Percentiles rank a stretch among this genome's conserved stretches.
These are phyloP conservation scores for Colletotrichum cereale DNA, from an alignment of 2,329 filamentous ascomycete genomes.

Conservation along the genomic window DNA sequence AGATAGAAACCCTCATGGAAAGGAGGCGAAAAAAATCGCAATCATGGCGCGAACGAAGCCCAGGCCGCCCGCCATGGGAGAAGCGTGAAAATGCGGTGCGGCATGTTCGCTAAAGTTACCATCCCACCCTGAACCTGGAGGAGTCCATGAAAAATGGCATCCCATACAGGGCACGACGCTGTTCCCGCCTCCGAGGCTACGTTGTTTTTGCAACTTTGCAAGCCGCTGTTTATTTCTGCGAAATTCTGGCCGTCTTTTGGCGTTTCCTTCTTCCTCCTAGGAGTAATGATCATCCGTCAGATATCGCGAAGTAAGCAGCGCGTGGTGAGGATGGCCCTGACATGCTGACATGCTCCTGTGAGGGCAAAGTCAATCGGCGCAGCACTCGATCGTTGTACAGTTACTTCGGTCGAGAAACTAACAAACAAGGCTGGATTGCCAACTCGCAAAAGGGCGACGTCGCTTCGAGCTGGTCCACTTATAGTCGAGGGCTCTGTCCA, in stretches of 20 bases:
- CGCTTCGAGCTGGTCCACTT: not conserved
- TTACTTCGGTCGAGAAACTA: not conserved
- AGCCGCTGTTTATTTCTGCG: slow-evolving; percentile 16
- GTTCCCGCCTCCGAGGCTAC: slow-evolving; percentile 21
- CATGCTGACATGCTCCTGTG: too few species aligned
- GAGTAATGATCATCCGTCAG: not conserved
- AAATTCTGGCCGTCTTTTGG: not conserved
- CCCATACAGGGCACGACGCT: slow-evolving; percentile 22
- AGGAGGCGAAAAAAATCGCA: not conserved
- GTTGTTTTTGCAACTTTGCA: slow-evolving; percentile 2
- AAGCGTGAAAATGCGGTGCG: not conserved
- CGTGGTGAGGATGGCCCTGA: not conserved
- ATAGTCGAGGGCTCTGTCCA: slow-evolving; percentile 18
- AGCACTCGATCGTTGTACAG: not conserved
- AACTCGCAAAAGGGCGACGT: slow-evolving; percentile 13
- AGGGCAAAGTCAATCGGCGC: not conserved
- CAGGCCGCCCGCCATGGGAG: slow-evolving; percentile 2
- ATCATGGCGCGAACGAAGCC: not conserved
- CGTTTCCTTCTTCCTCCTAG: not conserved
- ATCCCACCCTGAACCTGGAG: not conserved
- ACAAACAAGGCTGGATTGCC: slow-evolving; percentile 3
- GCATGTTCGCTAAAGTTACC: not conserved
- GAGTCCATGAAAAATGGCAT: slow-evolving; percentile 7
- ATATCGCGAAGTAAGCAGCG: slow-evolving; percentile 20
- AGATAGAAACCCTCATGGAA: not conserved